These are phyloP conservation scores for Tricholoma flavovirens DNA, from an alignment of 768 basidiomycete genomes.

Conservation along the genomic window DNA sequence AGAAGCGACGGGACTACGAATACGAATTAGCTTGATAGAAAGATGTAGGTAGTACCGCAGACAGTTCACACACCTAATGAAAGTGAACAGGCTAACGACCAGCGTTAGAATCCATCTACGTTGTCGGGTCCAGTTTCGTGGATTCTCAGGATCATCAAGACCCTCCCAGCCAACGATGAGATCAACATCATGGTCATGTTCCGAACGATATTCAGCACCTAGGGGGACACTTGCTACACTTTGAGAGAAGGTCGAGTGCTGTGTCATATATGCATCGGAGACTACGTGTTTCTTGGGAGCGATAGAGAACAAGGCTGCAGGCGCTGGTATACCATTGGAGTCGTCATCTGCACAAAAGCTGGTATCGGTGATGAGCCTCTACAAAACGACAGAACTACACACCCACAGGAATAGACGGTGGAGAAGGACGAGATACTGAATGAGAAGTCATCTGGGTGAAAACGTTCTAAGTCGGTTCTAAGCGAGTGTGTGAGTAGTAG, in stretches of 20 bases:
- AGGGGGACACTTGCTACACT: not conserved
- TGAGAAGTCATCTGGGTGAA: not conserved
- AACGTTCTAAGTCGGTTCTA: no score
- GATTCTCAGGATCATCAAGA: conserved; percentile 23
- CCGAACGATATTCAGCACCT: not conserved
- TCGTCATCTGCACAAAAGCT: not conserved
- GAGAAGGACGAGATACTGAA: not conserved
- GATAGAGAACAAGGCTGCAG: not conserved
- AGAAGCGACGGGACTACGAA: conserved; percentile 26
- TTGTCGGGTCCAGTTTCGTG: conserved; percentile 38
- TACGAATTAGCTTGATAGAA: not conserved
- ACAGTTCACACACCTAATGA: conserved; percentile 31
- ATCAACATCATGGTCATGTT: not conserved
- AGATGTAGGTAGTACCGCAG: not conserved
- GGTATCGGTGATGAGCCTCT: not conserved
- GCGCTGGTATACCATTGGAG: not conserved
- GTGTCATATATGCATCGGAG: no score
- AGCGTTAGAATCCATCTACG: conserved; percentile 44
- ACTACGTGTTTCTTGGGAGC: not conserved
- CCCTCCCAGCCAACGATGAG: conserved; percentile 25
- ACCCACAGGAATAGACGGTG: not conserved
- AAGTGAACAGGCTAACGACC: conserved; percentile 49
- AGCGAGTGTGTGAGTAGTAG: not conserved
- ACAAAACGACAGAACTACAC: not conserved
- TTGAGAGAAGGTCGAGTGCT: not conserved